A percentile compares a stretch with the other conserved stretches of the same genome.
phyloP scores from a whole-genome alignment of 2,329 filamentous ascomycete species.

The Aureobasidium sp. region DNA sequence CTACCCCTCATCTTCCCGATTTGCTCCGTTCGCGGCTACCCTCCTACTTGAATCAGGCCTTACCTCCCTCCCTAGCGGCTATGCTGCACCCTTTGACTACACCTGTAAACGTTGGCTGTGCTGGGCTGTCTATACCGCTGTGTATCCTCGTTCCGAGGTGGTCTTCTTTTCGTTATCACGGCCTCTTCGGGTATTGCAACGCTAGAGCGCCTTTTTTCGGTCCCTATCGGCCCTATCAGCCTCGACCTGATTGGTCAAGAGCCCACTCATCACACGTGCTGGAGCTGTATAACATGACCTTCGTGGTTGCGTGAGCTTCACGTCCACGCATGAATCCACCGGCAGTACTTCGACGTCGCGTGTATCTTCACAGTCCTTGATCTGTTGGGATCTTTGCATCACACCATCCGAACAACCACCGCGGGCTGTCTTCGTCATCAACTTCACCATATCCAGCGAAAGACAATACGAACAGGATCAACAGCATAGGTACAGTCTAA shows the following conservation, averaged over 20 bases:
- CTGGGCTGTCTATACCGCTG: not conserved
- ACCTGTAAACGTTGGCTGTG: not conserved
- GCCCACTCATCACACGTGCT: not conserved
- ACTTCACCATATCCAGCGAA: not conserved
- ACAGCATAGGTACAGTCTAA: not conserved
- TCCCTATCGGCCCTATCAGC: constrained; percentile 4
- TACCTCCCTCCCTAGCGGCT: too few relatives aligned
- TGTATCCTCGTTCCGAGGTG: constrained; percentile 7
- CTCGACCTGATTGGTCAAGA: not conserved
- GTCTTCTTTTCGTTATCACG: not conserved
- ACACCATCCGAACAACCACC: not conserved
- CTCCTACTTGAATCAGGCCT: too few relatives aligned
- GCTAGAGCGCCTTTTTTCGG: not conserved
- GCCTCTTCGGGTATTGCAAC: not conserved
- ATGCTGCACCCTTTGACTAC: not conserved
- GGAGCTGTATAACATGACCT: not conserved
- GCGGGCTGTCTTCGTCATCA: not conserved
- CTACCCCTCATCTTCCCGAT: too few relatives aligned
- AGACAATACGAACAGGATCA: not conserved
- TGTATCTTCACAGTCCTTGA: not conserved
- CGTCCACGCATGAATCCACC: not conserved
- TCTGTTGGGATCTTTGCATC: not conserved
- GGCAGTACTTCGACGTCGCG: not conserved
- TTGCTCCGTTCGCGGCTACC: too few relatives aligned
- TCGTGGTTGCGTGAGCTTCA: constrained; percentile 7